phyloP scores from a whole-genome alignment of 2,329 filamentous ascomycete genomes.

The Pseudopithomyces maydicus region DNA sequence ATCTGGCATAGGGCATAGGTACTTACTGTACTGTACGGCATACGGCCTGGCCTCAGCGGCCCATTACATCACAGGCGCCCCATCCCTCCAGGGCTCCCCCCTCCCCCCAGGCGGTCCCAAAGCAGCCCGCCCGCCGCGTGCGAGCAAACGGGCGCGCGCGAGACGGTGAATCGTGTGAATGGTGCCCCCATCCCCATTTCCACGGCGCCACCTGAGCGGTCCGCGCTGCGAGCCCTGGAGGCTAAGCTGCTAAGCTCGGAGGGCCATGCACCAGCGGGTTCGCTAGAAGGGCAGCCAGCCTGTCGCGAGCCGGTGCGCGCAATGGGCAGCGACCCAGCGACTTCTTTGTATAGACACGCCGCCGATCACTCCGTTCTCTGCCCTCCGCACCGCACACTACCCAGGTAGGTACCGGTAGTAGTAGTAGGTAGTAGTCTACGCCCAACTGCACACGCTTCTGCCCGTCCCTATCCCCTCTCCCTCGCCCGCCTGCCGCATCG shows the following conservation, averaged over 20 bases:
- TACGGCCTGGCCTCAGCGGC: too few relatives aligned
- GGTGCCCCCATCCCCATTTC: not conserved
- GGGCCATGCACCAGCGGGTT: not conserved
- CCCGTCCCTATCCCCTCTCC: not conserved
- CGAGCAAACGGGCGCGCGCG: not conserved
- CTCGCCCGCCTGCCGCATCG: not conserved
- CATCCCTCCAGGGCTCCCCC: constrained; percentile 5
- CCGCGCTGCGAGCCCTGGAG: not conserved
- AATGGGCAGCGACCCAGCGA: not conserved
- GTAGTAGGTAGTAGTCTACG: not conserved
- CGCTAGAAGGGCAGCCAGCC: not conserved
- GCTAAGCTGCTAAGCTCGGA: not conserved
- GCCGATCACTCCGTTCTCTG: not conserved
- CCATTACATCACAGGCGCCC: not conserved
- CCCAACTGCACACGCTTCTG: not conserved
- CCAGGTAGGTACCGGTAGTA: not conserved
- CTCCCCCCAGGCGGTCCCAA: not conserved
- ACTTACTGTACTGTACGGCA: too few relatives aligned
- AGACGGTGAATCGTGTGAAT: not conserved
- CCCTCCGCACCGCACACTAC: not conserved
- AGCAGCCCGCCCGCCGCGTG: not conserved
- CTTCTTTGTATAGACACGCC: constrained; percentile 7
- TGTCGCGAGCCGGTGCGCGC: not conserved
- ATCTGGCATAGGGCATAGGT: too few relatives aligned
- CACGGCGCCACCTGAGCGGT: constrained; percentile 4